Evolutionary conservation across 1,284 basidiomycete species (phyloP), one percentile per base, ranked within the genome.

Genomic region (Moesziomyces sp.): DNA sequence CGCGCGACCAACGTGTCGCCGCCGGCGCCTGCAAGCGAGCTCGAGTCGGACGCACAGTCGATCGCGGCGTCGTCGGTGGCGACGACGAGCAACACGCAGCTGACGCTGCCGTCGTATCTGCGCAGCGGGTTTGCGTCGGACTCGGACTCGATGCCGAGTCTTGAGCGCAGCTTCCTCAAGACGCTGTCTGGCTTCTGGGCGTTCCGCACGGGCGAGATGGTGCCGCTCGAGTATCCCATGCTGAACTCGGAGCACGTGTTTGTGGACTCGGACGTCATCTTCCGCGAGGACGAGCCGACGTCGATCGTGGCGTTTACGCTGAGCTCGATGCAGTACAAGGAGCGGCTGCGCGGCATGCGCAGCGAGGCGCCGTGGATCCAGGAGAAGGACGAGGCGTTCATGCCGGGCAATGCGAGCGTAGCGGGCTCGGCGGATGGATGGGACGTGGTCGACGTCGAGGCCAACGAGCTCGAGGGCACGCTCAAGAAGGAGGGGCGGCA

Each of bases 241-340:
- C 60, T 71, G 46, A 72, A 76, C 43, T 76, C 78, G 38, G 82
- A 84, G 72, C 82, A 84, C 81, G 91, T 99, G 52, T 98, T 98
- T 85, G 89, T 93, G 30, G 96, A 98, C 82, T 95, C 93, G 16
- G 91, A 91, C 1, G 52, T 81, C 42, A 96, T 98, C 51, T 92
- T 99, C 26, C 89, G 97, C 23, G 96, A 95, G 50, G 95, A 98
- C 83, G 97, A 99, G 84, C 97, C 97, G 3, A 97, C 94, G 0
- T 97, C 94, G 10, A 97, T 99, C 78, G 96, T 99, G 73, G 96
- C 97, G 4, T 90, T 98, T 58, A 94, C 94, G 10, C 86, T 99
- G 47, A 93, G 93, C 78, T 95, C 94, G 3, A 91, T 91, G 24
- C 91, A 92, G 72, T 97, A 98, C 84, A 69, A 74, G 43, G 79